Conservation (phyloP, 2,329 filamentous ascomycete species). For the Alternaria sp. region DNA sequence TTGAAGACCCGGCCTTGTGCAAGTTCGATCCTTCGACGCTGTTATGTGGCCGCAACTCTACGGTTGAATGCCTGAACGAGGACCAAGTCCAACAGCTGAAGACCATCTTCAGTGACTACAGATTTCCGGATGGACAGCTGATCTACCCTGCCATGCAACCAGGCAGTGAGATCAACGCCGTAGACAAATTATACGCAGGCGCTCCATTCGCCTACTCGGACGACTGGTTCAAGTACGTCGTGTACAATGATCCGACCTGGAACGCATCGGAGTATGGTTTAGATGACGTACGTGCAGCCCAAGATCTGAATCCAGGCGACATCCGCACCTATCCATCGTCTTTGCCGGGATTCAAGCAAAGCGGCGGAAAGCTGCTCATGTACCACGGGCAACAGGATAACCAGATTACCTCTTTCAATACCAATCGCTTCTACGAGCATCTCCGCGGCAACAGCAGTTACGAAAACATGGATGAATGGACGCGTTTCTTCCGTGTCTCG, state of each 20-base stretch:
- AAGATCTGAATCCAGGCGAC: conserved; percentile 46
- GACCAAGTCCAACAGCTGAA: conserved; percentile 55
- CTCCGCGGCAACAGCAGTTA: conserved; percentile 32
- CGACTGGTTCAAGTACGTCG: conserved; percentile 57
- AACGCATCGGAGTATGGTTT: conserved; percentile 23
- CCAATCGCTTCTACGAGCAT: conserved; percentile 57
- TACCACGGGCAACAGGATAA: conserved; percentile 57
- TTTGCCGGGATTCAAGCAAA: conserved; percentile 40
- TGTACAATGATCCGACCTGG: conserved; percentile 51
- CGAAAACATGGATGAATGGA: conserved; percentile 40
- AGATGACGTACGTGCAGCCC: conserved; percentile 39
- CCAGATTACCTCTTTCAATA: conserved; percentile 55
- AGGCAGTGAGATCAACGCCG: conserved; percentile 54
- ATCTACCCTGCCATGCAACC: conserved; percentile 60
- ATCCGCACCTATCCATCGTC: conserved; percentile 49
- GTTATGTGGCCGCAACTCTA: conserved; percentile 40
- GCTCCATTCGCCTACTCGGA: conserved; percentile 48
- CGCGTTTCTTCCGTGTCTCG: conserved; percentile 60
- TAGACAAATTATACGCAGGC: conserved; percentile 48
- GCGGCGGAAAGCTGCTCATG: conserved; percentile 56
- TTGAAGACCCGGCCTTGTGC: conserved; percentile 53
- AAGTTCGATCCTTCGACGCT: conserved; percentile 50
- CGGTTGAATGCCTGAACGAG: conserved; percentile 52
- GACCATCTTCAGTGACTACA: conserved; percentile 54
- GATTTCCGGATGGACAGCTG: conserved; percentile 52